These are phyloP conservation scores for Orobanche coerulescens DNA, from an alignment of 257 asterid species.

Conservation along the genomic window DNA sequence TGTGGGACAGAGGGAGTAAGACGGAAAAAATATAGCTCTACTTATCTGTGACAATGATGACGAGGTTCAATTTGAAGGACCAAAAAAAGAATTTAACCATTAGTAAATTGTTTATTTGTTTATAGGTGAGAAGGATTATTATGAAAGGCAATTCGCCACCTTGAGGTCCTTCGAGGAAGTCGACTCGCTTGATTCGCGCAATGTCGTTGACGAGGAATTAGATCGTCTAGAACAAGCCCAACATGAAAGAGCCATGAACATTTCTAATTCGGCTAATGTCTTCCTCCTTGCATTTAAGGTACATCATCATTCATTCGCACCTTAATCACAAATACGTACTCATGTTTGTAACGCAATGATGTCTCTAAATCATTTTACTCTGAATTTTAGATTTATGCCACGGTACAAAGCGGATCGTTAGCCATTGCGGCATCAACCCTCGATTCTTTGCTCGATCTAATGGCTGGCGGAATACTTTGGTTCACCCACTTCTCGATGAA, in stretches of 20 bases:
- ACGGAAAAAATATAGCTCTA: too few species aligned
- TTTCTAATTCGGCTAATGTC: constrained; percentile 61
- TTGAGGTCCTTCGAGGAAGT: constrained; percentile 65
- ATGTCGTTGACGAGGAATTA: constrained; percentile 38
- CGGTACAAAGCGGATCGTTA: constrained; percentile 52
- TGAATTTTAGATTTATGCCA: constrained; percentile 43
- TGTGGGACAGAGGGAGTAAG: too few species aligned
- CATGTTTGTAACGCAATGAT: too few species aligned
- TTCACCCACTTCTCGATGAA: constrained; percentile 69
- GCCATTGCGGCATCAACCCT: constrained; percentile 71
- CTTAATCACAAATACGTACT: too few species aligned
- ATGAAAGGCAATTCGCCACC: constrained; percentile 60
- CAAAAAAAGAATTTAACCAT: too few species aligned
- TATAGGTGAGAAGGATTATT: constrained; percentile 65
- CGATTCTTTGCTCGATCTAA: constrained; percentile 64
- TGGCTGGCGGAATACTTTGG: constrained; percentile 72
- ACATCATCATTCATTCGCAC: not conserved
- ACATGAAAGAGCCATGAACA: constrained; percentile 61
- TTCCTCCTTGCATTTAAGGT: constrained; percentile 64
- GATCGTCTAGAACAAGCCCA: constrained; percentile 39
- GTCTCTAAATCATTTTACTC: not conserved
- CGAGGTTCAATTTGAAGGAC: too few species aligned
- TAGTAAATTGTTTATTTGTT: too few species aligned
- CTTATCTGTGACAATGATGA: too few species aligned
- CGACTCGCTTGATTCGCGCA: constrained; percentile 35